Evolutionary conservation across 2,329 filamentous ascomycete species (phyloP).

Genomic region (Neurospora sp.): DNA sequence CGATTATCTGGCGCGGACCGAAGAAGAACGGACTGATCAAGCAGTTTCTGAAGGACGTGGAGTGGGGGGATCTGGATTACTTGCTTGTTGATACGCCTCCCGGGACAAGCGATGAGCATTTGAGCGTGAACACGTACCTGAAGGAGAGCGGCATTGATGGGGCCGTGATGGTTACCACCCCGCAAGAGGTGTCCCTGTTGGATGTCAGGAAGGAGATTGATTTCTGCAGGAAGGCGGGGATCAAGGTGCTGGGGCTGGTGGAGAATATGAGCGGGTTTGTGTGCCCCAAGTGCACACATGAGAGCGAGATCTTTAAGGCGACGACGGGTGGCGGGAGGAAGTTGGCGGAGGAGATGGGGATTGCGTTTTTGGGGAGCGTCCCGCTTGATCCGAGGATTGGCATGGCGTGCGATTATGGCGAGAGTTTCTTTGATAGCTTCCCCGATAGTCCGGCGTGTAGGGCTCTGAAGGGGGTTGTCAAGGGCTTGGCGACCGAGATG

Average conservation of each 20-base stretch:
- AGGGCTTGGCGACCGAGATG: constrained; percentile 55
- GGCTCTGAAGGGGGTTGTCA: constrained; percentile 73
- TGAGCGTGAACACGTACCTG: constrained; percentile 85
- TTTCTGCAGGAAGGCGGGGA: constrained; percentile 91
- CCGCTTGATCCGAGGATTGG: constrained; percentile 89
- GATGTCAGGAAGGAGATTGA: constrained; percentile 97
- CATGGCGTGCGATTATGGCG: constrained; percentile 93
- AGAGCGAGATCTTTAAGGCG: constrained; percentile 77
- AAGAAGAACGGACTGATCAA: constrained; percentile 99
- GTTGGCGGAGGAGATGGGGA: constrained; percentile 74
- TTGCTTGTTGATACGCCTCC: constrained; percentile 91
- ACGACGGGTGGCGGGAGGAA: constrained; percentile 79
- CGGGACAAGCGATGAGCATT: constrained; percentile 88
- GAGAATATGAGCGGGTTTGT: constrained; percentile 99
- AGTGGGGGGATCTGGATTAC: constrained; percentile 93
- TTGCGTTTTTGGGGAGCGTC: constrained; percentile 82
- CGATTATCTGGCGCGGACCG: constrained; percentile 92
- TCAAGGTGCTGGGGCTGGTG: constrained; percentile 76
- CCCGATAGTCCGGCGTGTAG: constrained; percentile 84
- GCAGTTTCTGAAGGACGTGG: constrained; percentile 93
- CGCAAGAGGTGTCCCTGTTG: constrained; percentile 83
- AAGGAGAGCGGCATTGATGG: constrained; percentile 89
- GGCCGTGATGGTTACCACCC: constrained; percentile 86
- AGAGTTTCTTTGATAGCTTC: constrained; percentile 92
- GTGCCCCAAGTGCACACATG: constrained; percentile 79